Percentiles rank a stretch among this genome's conserved stretches.
Conservation (phyloP, 306 rosid genomes). For the Sophora flavescens region DNA sequence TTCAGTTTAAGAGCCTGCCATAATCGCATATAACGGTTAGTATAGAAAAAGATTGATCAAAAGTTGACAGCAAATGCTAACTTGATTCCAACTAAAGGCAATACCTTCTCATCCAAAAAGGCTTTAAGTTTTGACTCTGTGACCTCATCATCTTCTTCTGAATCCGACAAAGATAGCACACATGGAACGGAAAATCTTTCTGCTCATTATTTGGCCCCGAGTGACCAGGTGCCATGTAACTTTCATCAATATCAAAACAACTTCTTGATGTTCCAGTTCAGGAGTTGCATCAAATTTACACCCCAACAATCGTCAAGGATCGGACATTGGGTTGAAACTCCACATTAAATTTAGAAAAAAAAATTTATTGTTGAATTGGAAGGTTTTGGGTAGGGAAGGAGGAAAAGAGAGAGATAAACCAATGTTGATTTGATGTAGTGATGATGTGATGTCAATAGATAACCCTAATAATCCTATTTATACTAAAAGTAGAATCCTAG, state of each 20-base stretch:
- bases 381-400: too few relatives aligned
- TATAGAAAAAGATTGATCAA: slow-evolving; percentile 27
- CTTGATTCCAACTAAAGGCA: slow-evolving; percentile 34
- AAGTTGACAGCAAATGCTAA: slow-evolving; percentile 7
- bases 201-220: slow-evolving; percentile 59
- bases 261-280: slow-evolving; percentile 56
- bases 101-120: slow-evolving; percentile 97
- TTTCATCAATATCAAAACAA: slow-evolving; percentile 47
- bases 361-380: background rate
- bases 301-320: slow-evolving; percentile 85
- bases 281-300: slow-evolving; percentile 69
- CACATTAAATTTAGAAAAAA: slow-evolving; percentile 38
- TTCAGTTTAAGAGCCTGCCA: slow-evolving; percentile 93
- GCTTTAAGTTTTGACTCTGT: slow-evolving; percentile 93
- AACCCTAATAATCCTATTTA: too few relatives aligned
- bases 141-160: slow-evolving; percentile 90
- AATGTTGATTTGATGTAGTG: too few relatives aligned
- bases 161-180: slow-evolving; percentile 62
- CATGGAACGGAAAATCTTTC: slow-evolving; percentile 71
- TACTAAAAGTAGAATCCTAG: too few relatives aligned
- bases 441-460: too few relatives aligned
- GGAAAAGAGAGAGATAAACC: too few relatives aligned
- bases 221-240: slow-evolving; percentile 51
- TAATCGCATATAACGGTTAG: slow-evolving; percentile 40
- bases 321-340: slow-evolving; percentile 95